Evolutionary conservation across 257 asterid species (phyloP), one percentile per base, ranked within the genome.

Genomic region (Solanum chaucha): DNA sequence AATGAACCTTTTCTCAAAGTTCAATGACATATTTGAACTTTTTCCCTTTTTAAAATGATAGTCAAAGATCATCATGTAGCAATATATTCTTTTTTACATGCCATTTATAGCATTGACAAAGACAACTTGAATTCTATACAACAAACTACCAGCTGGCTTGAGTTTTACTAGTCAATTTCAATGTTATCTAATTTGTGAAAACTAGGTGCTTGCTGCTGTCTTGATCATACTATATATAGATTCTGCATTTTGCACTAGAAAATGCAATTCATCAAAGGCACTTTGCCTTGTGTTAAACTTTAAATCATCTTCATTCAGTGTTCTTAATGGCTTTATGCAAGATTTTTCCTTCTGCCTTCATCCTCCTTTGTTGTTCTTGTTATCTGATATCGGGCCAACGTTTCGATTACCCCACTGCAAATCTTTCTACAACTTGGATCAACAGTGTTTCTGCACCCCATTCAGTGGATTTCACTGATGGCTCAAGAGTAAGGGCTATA

Each of bases 401-500:
- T 70, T 51, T 40, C 5, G 41, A 86, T 73, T 73, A 89, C 34
- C 64, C 87, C 17, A 48, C 40, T 35, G 86, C 87, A 51, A 86
- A 73, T 28, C 74, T 73, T 30, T 89, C 90, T 6, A 86, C 87
- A 3, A 89, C 89, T 35, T 86, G 87, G 89, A n/a, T 65, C 17
- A 86, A 87, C 9, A 65, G 59, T 35, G 22, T 84, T 65, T 84
- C 86, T 58, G 86, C 86, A 58, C 35, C 35, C 8, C 86, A 84
- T 84, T 84, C 86, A 36, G 58, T 32, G 15, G 48, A 65, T 22
- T 30, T 61, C 67, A 58, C 68, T 7, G 34, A 74, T 12, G 20
- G 26, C 5, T 51, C 68, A 59, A 10, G 2, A 24, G 34, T 74
- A 20, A 74, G 87, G 14, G 28, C 82, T 26, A 14, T 87, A 44